These are phyloP conservation scores for Plenodomus tracheiphilus DNA, from an alignment of 2,329 filamentous ascomycete genomes.

Conservation along the genomic window DNA sequence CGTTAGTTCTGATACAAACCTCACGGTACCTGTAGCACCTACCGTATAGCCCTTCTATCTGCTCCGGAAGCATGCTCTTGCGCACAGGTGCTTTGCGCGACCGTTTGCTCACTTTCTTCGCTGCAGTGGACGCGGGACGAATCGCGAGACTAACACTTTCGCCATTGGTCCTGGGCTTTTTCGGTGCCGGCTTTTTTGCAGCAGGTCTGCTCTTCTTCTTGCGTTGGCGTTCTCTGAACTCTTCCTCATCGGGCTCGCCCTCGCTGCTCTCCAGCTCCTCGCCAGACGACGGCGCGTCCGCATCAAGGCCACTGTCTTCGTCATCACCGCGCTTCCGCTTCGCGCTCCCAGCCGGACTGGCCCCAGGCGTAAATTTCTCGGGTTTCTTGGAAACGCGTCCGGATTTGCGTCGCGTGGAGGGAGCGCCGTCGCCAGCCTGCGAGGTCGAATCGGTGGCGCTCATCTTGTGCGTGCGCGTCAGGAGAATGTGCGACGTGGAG, in stretches of 20 bases:
- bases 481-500: conserved; percentile 4
- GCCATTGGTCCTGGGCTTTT: conserved; percentile 60
- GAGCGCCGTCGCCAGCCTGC: conserved; percentile 25
- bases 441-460: conserved; percentile 33
- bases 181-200: conserved; percentile 48
- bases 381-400: conserved; percentile 47
- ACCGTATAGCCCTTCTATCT: conserved; percentile 63
- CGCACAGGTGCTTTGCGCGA: conserved; percentile 55
- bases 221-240: conserved; percentile 40
- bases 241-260: conserved; percentile 46
- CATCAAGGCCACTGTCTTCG: conserved; percentile 35
- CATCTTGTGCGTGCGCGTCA: conserved; percentile 34
- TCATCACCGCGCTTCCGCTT: conserved; percentile 44
- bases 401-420: conserved; percentile 44
- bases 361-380: conserved; percentile 34
- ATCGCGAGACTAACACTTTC: conserved; percentile 58
- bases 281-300: conserved; percentile 28
- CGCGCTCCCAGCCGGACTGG: conserved; percentile 33
- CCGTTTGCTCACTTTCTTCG: conserved; percentile 47
- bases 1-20: conserved; percentile 22
- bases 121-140: conserved; percentile 49
- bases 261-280: conserved; percentile 40
- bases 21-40: conserved; percentile 7
- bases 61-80: conserved; percentile 54
- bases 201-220: conserved; percentile 35